Evolutionary conservation across 2,329 filamentous ascomycete genomes (phyloP), one percentile per base, ranked within the genome.

Genomic region (Beauveria brongniartii): DNA sequence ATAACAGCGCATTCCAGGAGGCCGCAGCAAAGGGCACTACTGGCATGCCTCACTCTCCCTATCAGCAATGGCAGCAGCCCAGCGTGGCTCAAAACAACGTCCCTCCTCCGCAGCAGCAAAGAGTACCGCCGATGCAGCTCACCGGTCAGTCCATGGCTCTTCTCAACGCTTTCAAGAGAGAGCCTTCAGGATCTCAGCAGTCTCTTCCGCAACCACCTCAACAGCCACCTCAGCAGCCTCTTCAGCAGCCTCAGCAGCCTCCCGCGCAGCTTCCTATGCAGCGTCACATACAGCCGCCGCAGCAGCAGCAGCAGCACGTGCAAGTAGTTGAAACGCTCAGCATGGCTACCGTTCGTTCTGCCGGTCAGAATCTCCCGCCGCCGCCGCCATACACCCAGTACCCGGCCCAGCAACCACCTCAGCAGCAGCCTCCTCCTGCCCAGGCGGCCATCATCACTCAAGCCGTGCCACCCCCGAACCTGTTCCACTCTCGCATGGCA

Each of bases 121-220:
- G 41, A 30, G 26, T 24, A 8, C 47, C 66, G 22, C 67, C 70
- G 30, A 63, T 62, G 6, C 65, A 73, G 34, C 70, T 80, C 12
- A 76, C 71, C 41, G 74, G 72, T 10, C 75, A 78, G 55, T 78
- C 76, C 3, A 70, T 78, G 64, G 71, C 74, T 10, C 71, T 80
- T 18, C 70, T 80, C 24, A 77, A 76, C 64, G 76, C 75, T 1
- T 79, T 80, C 68, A 80, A 74, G 62, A 67, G 69, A 22, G 69
- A 69, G 16, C 59, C 65, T 41, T 61, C 62, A 1, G 52, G 64
- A 12, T 26, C 66, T 5, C 67, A 70, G n/a, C 57, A 47, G 5
- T 64, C 55, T 9, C 30, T 5, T 34, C 64, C 62, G 16, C 55
- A 64, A 28, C 65, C 61, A 46, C 26, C 30, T 47, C 37, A 61